Evolutionary conservation across 345 rosid species (phyloP).

Genomic region (Ailanthus altissimus): DNA sequence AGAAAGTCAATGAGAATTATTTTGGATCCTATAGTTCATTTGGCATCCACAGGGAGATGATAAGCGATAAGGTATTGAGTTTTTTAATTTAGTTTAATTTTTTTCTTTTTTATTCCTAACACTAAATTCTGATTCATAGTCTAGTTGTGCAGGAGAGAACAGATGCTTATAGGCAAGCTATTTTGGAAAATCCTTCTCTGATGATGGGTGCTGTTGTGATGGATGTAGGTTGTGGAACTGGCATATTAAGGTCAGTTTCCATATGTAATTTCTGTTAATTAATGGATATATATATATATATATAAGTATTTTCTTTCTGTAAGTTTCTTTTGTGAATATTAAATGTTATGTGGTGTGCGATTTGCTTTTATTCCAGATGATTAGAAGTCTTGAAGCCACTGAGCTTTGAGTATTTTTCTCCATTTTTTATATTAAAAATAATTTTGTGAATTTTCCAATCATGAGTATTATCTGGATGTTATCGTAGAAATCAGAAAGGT

Average conservation of each 20-base stretch:
- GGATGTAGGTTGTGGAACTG: slow-evolving; percentile 99
- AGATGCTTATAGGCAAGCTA: slow-evolving; percentile 79
- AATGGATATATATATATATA: neutral
- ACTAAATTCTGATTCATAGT: neutral
- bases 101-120: neutral
- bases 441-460: neutral
- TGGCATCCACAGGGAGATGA: slow-evolving; percentile 89
- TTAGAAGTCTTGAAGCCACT: neutral
- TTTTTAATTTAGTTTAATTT: neutral
- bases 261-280: neutral
- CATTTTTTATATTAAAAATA: neutral
- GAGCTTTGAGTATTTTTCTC: neutral
- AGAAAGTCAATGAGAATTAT: slow-evolving; percentile 73
- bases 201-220: slow-evolving; percentile 74
- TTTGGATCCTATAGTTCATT: slow-evolving; percentile 89
- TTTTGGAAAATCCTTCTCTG: slow-evolving; percentile 79
- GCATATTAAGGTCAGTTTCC: slow-evolving; percentile 68
- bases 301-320: neutral
- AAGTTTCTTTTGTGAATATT: neutral
- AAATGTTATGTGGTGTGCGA: neutral
- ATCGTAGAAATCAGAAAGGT: neutral
- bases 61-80: slow-evolving; percentile 76
- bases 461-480: neutral
- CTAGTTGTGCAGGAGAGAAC: slow-evolving; percentile 66
- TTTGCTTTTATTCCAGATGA: neutral